Base-by-base conservation (phyloP, 257 asterid genomes). In the Verbena officinalis region DNA sequence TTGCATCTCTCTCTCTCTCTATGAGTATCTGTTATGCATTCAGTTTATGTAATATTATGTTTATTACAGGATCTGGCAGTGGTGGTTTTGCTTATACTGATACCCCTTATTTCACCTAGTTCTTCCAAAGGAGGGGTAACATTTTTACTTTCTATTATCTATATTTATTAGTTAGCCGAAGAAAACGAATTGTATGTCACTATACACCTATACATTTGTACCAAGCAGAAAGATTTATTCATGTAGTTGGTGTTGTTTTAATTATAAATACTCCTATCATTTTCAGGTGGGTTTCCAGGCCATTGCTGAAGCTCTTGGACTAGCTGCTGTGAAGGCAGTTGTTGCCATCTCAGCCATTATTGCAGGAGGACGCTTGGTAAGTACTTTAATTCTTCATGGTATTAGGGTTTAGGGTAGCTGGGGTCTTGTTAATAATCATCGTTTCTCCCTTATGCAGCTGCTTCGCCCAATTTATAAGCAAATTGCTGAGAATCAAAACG, bases 71-170 rank as follows among this genome's bases (percentile, higher is more conserved):
- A 94, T 80, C 74, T 94, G 86, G 99, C 99, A 19, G 99, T 94
- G 80, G 99, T 94, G 80, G 99, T 94, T 71, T 80, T 94, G 88
- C 99, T 94, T 69, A 90, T 90, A 73, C 90, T 94, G 59, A 88
- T 94, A 78, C 99, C 99, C n/a, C 93, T 94, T 55, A 79, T 94
- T 71, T 94, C 99, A 45, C 98, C 99, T 56, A 90, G 77, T 82
- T 94, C 99, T 19, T 90, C 99, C 40, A 94, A 90, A 82, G 99
- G 99, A 90, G 99, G 96, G 98, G 99, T 94, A 88, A 72, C 23
- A 40, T 34, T 55, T 46, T 59, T 67, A 19, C 58, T 59, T 43
- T 27, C 2, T 27, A 2, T 27, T 31, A 34, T 56, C 13, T 24
- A 12, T 9, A 33, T 58, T 69, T 55, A 45, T 64, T 24, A 24